Conservation (phyloP, 768 basidiomycete genomes). For the Phlebiopsis gigantea region DNA sequence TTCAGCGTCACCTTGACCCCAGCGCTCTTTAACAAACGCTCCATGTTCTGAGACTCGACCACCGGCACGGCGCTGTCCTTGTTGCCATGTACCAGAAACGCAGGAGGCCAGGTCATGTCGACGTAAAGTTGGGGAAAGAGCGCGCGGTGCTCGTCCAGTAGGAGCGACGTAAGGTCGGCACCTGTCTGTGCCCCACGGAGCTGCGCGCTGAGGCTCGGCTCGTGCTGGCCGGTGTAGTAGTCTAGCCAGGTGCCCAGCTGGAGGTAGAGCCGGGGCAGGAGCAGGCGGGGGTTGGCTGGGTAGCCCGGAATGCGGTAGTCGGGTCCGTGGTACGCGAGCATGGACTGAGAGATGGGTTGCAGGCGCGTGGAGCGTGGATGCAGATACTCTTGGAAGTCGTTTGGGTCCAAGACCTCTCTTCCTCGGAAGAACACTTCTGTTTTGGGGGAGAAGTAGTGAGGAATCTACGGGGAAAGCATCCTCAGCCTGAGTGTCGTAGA, state of each 20-base stretch:
- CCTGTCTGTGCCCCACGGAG: conserved; percentile 27
- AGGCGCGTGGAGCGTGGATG: conserved; percentile 34
- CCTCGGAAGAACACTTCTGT: conserved; percentile 46
- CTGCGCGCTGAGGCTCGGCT: conserved; percentile 40
- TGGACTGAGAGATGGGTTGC: conserved; percentile 34
- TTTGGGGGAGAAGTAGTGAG: conserved; percentile 48
- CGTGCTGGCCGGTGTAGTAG: conserved; percentile 44
- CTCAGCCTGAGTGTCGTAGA: not conserved
- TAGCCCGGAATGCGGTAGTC: conserved; percentile 47
- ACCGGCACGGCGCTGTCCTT: conserved; percentile 41
- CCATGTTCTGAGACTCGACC: conserved; percentile 35
- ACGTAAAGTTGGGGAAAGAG: conserved; percentile 46
- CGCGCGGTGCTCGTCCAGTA: conserved; percentile 28
- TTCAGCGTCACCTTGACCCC: conserved; percentile 33
- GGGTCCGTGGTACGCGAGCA: conserved; percentile 40
- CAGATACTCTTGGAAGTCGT: conserved; percentile 40
- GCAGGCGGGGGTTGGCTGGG: conserved; percentile 60
- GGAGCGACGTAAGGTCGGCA: not conserved
- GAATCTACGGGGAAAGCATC: conserved; percentile 30
- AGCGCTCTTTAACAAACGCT: conserved; percentile 28
- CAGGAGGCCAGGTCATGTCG: conserved; percentile 37
- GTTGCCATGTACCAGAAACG: conserved; percentile 43
- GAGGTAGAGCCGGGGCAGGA: conserved; percentile 49
- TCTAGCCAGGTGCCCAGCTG: conserved; percentile 56
- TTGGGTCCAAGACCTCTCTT: conserved; percentile 48